These are phyloP conservation scores for Stemphylium beticola DNA, from an alignment of 2,329 filamentous ascomycete genomes.

Conservation along the genomic window DNA sequence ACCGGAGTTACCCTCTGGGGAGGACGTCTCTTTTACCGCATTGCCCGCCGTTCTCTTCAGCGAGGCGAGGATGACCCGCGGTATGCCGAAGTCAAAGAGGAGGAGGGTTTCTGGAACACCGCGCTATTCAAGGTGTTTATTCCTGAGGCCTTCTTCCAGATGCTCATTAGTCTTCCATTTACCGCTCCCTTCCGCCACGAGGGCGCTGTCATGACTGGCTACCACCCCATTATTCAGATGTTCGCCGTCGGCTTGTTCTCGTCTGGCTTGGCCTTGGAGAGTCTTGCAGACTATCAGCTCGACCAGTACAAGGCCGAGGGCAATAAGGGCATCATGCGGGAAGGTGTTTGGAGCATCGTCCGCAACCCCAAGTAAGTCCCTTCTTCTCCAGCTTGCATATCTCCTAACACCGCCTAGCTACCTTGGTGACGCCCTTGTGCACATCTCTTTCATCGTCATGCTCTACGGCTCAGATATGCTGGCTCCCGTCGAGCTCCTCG, in stretches of 20 bases:
- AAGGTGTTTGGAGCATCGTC: slow-evolving; percentile 68
- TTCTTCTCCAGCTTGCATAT: not conserved
- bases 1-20: slow-evolving; percentile 65
- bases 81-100: slow-evolving; percentile 61
- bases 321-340: slow-evolving; percentile 54
- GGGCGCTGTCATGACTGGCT: slow-evolving; percentile 46
- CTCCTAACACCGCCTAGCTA: slow-evolving; percentile 53
- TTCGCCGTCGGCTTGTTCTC: slow-evolving; percentile 62
- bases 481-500: slow-evolving; percentile 61
- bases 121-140: slow-evolving; percentile 62
- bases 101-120: slow-evolving; percentile 63
- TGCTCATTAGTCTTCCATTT: slow-evolving; percentile 63
- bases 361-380: slow-evolving; percentile 66
- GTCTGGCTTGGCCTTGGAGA: slow-evolving; percentile 63
- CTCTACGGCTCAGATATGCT: slow-evolving; percentile 63
- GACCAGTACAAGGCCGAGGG: slow-evolving; percentile 56
- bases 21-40: slow-evolving; percentile 61
- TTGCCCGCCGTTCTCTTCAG: slow-evolving; percentile 56
- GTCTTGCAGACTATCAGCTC: slow-evolving; percentile 63
- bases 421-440: slow-evolving; percentile 65
- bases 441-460: slow-evolving; percentile 65
- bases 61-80: slow-evolving; percentile 63
- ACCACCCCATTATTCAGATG: slow-evolving; percentile 46
- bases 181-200: slow-evolving; percentile 61
- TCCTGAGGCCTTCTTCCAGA: slow-evolving; percentile 64